These are phyloP conservation scores for Taxawa tesnikishii DNA, from an alignment of 2,329 filamentous ascomycete species.

Conservation along the genomic window DNA sequence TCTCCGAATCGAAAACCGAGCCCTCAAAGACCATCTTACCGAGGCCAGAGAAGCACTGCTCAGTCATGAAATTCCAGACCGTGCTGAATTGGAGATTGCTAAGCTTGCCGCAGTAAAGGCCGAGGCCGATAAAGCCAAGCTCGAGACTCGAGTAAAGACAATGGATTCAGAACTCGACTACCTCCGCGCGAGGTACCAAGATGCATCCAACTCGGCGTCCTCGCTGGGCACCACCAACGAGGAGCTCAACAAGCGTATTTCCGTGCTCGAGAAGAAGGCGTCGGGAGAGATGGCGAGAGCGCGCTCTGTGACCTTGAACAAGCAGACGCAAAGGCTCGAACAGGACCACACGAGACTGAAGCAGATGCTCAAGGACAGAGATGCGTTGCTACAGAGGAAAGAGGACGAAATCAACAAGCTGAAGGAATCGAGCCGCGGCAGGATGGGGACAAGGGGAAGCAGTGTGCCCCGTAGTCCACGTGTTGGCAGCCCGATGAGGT, in stretches of 20 bases:
- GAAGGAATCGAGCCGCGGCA: constrained; percentile 18
- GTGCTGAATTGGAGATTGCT: constrained; percentile 17
- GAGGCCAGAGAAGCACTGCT: constrained; percentile 15
- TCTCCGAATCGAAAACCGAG: constrained; percentile 14
- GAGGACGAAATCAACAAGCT: constrained; percentile 22
- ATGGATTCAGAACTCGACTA: constrained; percentile 43
- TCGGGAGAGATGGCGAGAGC: constrained; percentile 15
- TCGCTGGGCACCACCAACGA: constrained; percentile 35
- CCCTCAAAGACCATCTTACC: constrained; percentile 16
- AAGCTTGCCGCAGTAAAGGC: constrained; percentile 12
- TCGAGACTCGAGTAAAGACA: constrained; percentile 18
- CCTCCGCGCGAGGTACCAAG: constrained; percentile 46
- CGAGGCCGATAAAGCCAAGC: constrained; percentile 8
- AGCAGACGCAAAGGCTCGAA: constrained; percentile 10
- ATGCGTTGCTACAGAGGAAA: constrained; percentile 15
- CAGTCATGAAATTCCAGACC: constrained; percentile 18
- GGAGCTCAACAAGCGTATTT: constrained; percentile 28
- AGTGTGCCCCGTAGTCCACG: constrained; percentile 24
- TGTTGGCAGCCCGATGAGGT: constrained; percentile 18
- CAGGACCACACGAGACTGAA: constrained; percentile 17
- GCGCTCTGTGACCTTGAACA: constrained; percentile 13
- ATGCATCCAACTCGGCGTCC: constrained; percentile 37
- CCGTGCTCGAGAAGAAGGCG: constrained; percentile 13
- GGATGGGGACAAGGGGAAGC: constrained; percentile 21
- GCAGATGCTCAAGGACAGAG: constrained; percentile 14